phyloP scores from a whole-genome alignment of 2,329 filamentous ascomycete species.

The Chalaropsis ovoidea region DNA sequence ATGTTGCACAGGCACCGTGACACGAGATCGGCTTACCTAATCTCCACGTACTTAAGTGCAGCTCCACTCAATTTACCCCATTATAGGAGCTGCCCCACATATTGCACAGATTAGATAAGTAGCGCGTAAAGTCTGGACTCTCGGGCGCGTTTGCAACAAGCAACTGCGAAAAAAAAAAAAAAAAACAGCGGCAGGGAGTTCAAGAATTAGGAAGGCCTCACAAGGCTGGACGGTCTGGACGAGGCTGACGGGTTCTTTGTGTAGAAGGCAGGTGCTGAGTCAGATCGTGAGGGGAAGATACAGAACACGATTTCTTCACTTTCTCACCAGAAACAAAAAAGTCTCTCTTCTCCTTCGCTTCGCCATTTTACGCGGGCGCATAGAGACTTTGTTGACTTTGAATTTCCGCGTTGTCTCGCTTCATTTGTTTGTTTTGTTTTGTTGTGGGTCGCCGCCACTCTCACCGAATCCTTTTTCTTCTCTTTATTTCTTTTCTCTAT shows the following conservation, averaged over 20 bases:
- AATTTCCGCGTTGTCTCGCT: background rate
- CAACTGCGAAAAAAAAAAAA: too few relatives aligned
- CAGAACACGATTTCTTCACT: background rate
- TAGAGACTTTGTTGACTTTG: background rate
- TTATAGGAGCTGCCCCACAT: background rate
- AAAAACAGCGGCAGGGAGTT: background rate
- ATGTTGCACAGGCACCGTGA: too few relatives aligned
- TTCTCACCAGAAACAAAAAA: background rate
- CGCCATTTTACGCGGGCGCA: background rate
- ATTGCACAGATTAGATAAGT: background rate
- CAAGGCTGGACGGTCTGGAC: background rate
- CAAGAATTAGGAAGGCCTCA: constrained; percentile 1
- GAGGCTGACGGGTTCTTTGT: background rate
- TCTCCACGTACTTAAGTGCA: background rate
- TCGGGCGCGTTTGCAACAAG: too few relatives aligned
- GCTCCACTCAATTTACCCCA: constrained; percentile 8
- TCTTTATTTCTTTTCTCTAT: background rate
- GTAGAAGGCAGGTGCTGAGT: background rate
- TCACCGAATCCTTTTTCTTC: background rate
- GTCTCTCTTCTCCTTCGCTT: background rate
- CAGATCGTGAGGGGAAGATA: background rate
- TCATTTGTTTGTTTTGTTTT: constrained; percentile 3
- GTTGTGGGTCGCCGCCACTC: background rate
- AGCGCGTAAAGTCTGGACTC: background rate
- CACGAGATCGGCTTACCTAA: too few relatives aligned